These are phyloP conservation scores for Fennellomyces sp. DNA, from an alignment of 371 early-diverging fungal genomes.

Conservation along the genomic window DNA sequence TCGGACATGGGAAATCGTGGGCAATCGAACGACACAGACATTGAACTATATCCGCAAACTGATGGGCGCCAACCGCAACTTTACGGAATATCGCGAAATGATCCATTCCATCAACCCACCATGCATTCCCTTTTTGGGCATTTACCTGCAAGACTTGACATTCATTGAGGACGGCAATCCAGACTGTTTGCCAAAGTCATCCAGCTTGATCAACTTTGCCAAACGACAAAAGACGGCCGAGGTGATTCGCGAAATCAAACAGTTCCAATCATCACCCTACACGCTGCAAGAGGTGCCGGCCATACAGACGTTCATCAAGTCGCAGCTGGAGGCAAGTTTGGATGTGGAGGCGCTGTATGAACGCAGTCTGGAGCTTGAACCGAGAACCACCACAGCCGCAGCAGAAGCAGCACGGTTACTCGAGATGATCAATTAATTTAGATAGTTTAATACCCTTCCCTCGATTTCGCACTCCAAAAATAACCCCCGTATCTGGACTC, in stretches of 20 bases:
- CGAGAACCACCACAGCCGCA: too few species aligned
- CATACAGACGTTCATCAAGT: constrained; percentile 79
- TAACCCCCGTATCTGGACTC: background rate
- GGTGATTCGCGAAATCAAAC: constrained; percentile 91
- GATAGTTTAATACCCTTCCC: background rate
- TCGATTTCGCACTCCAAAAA: background rate
- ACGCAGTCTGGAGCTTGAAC: constrained; percentile 70
- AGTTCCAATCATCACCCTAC: constrained; percentile 90
- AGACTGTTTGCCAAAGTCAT: constrained; percentile 64
- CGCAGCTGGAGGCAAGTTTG: constrained; percentile 57
- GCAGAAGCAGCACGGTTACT: constrained; percentile 1
- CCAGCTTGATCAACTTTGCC: constrained; percentile 85
- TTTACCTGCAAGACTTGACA: constrained; percentile 89
- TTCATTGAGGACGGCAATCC: constrained; percentile 94
- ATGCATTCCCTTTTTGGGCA: constrained; percentile 90
- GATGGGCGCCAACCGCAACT: constrained; percentile 86
- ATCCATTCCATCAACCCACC: constrained; percentile 89
- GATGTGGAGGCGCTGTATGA: constrained; percentile 73
- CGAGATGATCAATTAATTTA: background rate
- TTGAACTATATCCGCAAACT: constrained; percentile 56
- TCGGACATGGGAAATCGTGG: constrained; percentile 84
- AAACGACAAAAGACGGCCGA: constrained; percentile 89
- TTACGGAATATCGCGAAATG: constrained; percentile 83
- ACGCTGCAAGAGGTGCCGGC: constrained; percentile 74
- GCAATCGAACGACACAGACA: constrained; percentile 59